phyloP scores from a whole-genome alignment of 352 stramenopile species.

The Aphanomyces cochlioides region DNA sequence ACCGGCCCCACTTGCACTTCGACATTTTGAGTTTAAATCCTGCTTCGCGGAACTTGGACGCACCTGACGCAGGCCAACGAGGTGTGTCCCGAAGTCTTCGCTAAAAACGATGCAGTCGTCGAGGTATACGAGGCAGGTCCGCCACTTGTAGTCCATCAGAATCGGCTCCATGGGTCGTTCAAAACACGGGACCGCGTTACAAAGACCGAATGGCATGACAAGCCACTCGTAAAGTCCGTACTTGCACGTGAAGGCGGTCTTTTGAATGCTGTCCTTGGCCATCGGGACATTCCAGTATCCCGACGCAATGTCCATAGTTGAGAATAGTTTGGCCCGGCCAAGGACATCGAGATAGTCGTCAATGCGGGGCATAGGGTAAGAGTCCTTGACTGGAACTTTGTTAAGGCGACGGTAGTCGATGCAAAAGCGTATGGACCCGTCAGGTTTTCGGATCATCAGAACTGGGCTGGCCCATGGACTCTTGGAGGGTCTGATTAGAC shows the following conservation, averaged over 20 bases:
- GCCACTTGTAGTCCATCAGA: too few relatives aligned
- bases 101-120: too few relatives aligned
- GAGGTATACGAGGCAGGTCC: too few relatives aligned
- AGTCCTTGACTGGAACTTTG: neutral
- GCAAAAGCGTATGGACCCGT: neutral
- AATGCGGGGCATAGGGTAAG: neutral
- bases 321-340: neutral
- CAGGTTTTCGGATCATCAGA: too few relatives aligned
- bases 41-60: too few relatives aligned
- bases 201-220: neutral
- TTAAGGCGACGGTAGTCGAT: neutral
- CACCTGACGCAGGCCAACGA: too few relatives aligned
- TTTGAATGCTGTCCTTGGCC: neutral
- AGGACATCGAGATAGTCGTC: too few relatives aligned
- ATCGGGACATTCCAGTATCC: neutral
- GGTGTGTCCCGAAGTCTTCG: too few relatives aligned
- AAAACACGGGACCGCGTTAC: neutral
- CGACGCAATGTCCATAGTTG: neutral
- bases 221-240: constrained; percentile 3
- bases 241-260: neutral
- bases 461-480: neutral
- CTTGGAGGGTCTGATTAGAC: neutral
- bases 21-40: too few relatives aligned
- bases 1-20: too few relatives aligned
- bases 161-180: neutral